phyloP scores from a whole-genome alignment of 208 protist genomes.

The Giardia duodenalis region DNA sequence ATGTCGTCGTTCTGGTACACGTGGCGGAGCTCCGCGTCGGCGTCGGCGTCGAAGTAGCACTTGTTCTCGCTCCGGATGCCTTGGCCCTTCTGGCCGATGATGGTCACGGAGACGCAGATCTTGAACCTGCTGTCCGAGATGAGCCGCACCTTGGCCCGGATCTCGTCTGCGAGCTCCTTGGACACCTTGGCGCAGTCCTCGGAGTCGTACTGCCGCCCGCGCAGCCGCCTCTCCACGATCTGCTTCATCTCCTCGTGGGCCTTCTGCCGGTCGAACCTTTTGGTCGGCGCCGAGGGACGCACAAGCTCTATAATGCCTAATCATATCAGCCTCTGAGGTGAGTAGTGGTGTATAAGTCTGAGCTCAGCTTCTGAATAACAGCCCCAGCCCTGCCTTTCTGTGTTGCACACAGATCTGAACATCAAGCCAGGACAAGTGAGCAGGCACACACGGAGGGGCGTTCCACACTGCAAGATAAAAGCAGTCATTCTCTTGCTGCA shows the following conservation, averaged over 20 bases:
- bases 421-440: too few species aligned
- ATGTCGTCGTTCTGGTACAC: conserved; percentile 1
- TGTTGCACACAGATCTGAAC: too few species aligned
- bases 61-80: not conserved
- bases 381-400: too few species aligned
- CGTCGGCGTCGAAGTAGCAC: not conserved
- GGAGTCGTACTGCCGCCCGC: not conserved
- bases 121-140: not conserved
- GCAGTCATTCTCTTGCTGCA: too few species aligned
- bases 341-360: too few species aligned
- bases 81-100: conserved; percentile 12
- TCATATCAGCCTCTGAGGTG: not conserved
- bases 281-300: not conserved
- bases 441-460: too few species aligned
- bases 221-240: not conserved
- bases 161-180: conserved; percentile 25
- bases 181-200: conserved; percentile 13
- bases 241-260: not conserved
- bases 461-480: too few species aligned
- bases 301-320: not conserved
- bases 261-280: not conserved
- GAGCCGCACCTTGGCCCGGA: not conserved
- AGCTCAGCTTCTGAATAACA: too few species aligned
- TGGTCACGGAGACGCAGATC: not conserved
- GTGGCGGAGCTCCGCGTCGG: not conserved